Conservation (phyloP, 805 yeast species). For the Ogataea neopini region DNA sequence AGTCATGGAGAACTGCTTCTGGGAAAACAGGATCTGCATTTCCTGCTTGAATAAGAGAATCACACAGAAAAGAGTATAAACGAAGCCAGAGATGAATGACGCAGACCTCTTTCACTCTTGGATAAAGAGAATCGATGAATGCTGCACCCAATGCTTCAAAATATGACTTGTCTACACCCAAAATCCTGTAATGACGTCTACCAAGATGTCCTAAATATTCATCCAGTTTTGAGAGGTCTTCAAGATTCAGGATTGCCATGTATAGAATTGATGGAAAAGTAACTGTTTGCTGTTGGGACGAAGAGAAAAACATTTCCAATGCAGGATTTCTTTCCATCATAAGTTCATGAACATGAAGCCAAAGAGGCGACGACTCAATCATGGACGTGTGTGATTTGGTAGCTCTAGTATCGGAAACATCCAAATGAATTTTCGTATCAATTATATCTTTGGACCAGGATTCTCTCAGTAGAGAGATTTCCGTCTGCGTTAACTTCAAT, state of each 20-base stretch:
- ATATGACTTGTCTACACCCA: conserved; percentile 60
- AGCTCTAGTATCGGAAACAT: conserved; percentile 6
- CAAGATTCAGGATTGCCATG: conserved; percentile 58
- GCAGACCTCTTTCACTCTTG: conserved; percentile 39
- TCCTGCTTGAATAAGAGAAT: conserved; percentile 30
- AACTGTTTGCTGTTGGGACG: conserved; percentile 67
- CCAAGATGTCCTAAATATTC: conserved; percentile 59
- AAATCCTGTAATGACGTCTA: conserved; percentile 64
- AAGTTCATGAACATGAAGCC: conserved; percentile 67
- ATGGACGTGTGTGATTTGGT: conserved; percentile 30
- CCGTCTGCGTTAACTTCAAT: conserved; percentile 14
- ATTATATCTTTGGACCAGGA: conserved; percentile 19
- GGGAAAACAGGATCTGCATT: conserved; percentile 21
- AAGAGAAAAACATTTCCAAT: conserved; percentile 59
- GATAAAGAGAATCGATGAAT: conserved; percentile 56
- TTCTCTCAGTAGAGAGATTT: conserved; percentile 13
- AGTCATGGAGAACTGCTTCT: conserved; percentile 15
- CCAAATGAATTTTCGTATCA: conserved; percentile 4
- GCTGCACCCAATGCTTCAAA: conserved; percentile 68
- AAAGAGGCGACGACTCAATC: conserved; percentile 56
- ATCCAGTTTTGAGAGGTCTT: conserved; percentile 51
- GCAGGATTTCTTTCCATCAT: conserved; percentile 54
- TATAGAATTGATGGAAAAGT: conserved; percentile 70
- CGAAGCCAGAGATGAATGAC: conserved; percentile 29
- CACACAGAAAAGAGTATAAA: conserved; percentile 34